phyloP scores from a whole-genome alignment of 805 yeast species.

The Cyberlindnera japonica region DNA sequence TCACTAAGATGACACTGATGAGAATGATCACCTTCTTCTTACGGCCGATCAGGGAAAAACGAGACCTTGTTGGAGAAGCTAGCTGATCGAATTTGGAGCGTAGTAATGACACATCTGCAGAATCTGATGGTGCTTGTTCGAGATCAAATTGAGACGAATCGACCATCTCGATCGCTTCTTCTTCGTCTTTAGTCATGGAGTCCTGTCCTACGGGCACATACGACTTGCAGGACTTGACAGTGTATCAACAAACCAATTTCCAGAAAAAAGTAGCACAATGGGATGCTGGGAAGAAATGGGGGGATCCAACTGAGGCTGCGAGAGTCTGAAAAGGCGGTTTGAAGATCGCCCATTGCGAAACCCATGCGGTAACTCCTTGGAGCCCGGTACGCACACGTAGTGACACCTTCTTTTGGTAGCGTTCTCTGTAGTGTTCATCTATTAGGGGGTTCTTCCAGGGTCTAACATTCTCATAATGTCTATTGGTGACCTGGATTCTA shows the following conservation, averaged over 20 bases:
- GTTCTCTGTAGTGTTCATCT: no score
- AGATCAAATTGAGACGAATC: slow-evolving; percentile 13
- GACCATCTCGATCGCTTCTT: slow-evolving; percentile 22
- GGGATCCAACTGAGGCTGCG: no score
- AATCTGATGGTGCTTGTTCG: slow-evolving; percentile 10
- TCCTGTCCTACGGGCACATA: no score
- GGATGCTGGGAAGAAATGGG: no score
- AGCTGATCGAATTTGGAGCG: slow-evolving; percentile 19
- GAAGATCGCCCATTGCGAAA: neutral
- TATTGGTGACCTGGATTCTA: no score
- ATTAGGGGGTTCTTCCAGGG: no score
- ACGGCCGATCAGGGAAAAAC: slow-evolving; percentile 7
- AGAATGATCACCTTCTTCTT: slow-evolving; percentile 16
- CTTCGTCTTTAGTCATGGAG: slow-evolving; percentile 9
- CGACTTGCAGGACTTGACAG: no score
- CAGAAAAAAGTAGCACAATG: no score
- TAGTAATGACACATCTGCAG: slow-evolving; percentile 9
- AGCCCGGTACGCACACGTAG: neutral
- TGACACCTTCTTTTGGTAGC: neutral
- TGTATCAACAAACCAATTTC: no score
- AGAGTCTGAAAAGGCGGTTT: no score
- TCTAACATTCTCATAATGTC: no score
- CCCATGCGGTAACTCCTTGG: slow-evolving; percentile 1
- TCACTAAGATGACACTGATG: slow-evolving; percentile 7
- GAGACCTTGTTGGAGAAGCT: slow-evolving; percentile 1